Base-by-base conservation (phyloP, 345 rosid species). In the Salix dunnii region DNA sequence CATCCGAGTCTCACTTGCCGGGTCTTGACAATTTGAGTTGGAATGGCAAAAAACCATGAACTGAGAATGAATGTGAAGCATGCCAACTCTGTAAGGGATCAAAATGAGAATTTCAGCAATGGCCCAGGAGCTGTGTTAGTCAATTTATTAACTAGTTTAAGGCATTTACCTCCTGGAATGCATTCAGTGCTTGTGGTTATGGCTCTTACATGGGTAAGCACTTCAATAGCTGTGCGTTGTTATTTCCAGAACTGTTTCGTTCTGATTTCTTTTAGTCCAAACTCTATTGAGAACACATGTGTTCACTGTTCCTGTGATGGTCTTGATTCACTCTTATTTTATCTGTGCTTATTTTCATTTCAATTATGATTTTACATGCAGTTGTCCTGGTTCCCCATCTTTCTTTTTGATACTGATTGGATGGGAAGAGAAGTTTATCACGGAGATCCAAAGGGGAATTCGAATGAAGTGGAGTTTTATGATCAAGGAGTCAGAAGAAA, bases 381-480 rank as follows among this genome's bases (percentile, higher is more conserved):
- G 98, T 80, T 96, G 73, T 96, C 99, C 55, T 94, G 98, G 99
- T 96, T 96, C 80, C 99, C 98, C 7, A 92, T 94, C 91, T 92
- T 96, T 85, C 90, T 96, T 70, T 96, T 94, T 72, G 98, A 96
- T 86, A 92, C 97, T 48, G 98, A 96, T 86, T 96, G 99, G 99
- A 96, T 96, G 99, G 99, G 99, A 61, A 91, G 97, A 83, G 97
- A 96, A 85, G 97, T 96, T 65, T 94, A 94, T 83, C 97, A 91
- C 73, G 99, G 98, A 48, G 80, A 93, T 88, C 98, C 99, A 17
- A 92, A 84, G 21, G 95, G 94, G 72, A 84, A 77, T 82, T 67
- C 85, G 46, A 51, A 79, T 72, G 90, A 78, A 77, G 88, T 88
- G 18, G 82, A 86, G 73, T 88, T 91, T 53, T 96, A 93, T 77